Evolutionary conservation across 2,329 filamentous ascomycete genomes (phyloP).

Genomic region (Fusarium subtropicale): DNA sequence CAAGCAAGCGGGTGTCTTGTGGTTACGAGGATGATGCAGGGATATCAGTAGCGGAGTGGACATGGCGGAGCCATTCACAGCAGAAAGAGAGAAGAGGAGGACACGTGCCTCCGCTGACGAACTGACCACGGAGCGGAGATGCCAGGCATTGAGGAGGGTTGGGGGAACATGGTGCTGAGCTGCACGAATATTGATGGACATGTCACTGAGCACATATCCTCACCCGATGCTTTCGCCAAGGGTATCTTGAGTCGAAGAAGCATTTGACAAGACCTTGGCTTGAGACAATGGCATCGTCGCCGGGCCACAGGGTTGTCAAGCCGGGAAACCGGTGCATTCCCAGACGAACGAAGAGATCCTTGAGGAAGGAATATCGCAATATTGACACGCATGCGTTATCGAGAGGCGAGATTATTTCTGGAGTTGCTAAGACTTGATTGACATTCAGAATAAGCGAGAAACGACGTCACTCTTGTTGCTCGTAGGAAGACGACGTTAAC

Average conservation of each 20-base stretch:
- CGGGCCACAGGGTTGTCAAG: slow-evolving; percentile 9
- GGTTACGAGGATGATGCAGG: slow-evolving; percentile 19
- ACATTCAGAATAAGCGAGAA: background rate
- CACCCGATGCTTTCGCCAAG: slow-evolving; percentile 19
- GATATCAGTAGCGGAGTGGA: slow-evolving; percentile 29
- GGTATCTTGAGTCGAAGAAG: slow-evolving; percentile 27
- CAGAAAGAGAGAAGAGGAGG: slow-evolving; percentile 11
- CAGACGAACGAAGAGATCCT: background rate
- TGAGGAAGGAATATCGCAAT: background rate
- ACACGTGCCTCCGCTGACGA: slow-evolving; percentile 37
- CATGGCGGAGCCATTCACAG: slow-evolving; percentile 33
- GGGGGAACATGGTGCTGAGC: background rate
- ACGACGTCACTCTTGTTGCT: slow-evolving; percentile 10
- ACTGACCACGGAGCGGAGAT: slow-evolving; percentile 29
- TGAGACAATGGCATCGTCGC: slow-evolving; percentile 9
- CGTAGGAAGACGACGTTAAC: no score
- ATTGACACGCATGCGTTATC: background rate
- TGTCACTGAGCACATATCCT: slow-evolving; percentile 16
- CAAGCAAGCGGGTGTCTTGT: slow-evolving; percentile 30
- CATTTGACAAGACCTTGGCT: slow-evolving; percentile 42
- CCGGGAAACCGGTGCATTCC: slow-evolving; percentile 10
- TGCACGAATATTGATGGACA: background rate
- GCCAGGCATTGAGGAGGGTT: background rate
- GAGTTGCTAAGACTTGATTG: background rate
- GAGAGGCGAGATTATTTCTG: slow-evolving; percentile 1